Percentiles rank a stretch among this genome's conserved stretches.
Evolutionary conservation across 2,329 filamentous ascomycete species (phyloP).

Genomic region (Beauveria rudraprayagi): DNA sequence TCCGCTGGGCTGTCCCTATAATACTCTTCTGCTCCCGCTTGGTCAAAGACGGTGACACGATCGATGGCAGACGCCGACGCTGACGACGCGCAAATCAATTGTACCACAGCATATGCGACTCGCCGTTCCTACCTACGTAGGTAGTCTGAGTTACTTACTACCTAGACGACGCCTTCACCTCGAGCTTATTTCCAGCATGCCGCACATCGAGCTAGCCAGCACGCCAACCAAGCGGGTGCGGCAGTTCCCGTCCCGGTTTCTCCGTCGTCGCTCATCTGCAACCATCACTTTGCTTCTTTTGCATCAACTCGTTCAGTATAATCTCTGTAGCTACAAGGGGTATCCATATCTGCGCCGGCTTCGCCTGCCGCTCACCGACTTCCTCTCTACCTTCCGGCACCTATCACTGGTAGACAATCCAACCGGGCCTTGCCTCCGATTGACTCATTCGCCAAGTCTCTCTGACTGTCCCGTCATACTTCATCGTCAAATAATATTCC

Average conservation of each 20-base stretch:
- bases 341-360: background rate
- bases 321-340: background rate
- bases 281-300: background rate
- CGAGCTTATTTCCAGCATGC: no score
- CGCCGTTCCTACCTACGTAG: no score
- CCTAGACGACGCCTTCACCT: no score
- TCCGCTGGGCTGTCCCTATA: no score
- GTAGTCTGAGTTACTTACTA: no score
- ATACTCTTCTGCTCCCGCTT: no score
- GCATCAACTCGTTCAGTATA: background rate
- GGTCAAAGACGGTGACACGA: no score
- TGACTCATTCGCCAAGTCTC: background rate
- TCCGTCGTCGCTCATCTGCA: background rate
- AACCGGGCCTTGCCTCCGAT: background rate
- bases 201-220: no score
- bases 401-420: background rate
- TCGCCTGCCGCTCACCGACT: slow-evolving; percentile 5
- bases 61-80: no score
- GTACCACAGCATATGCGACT: no score
- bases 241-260: background rate
- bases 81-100: no score
- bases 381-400: background rate
- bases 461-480: background rate
- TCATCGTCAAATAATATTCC: slow-evolving; percentile 52
- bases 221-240: no score